These are phyloP conservation scores for Apiospora aurea DNA, from an alignment of 2,329 filamentous ascomycete species.

Conservation along the genomic window DNA sequence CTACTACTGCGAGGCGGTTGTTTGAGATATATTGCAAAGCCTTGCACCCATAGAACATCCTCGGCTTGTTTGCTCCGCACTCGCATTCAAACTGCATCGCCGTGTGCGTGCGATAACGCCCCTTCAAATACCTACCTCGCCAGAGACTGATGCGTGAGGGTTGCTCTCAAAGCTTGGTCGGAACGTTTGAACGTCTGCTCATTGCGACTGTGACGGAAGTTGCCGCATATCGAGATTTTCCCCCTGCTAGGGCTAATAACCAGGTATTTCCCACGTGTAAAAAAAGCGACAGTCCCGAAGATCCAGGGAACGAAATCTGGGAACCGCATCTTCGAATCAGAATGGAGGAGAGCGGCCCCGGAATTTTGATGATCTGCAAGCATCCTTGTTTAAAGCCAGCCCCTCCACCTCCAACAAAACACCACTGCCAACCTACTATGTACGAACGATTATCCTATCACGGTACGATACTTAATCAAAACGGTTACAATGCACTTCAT, in stretches of 20 bases:
- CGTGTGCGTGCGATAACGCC: background rate
- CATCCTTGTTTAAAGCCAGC: conserved; percentile 2
- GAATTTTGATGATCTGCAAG: conserved; percentile 43
- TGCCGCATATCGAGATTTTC: conserved; percentile 22
- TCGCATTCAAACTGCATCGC: background rate
- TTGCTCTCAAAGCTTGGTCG: background rate
- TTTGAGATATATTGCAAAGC: background rate
- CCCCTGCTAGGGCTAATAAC: conserved; percentile 16
- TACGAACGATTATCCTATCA: background rate
- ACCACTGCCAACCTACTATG: background rate
- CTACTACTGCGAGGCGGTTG: background rate
- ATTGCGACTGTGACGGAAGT: conserved; percentile 7
- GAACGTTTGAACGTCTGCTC: background rate
- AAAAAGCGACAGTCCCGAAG: conserved; percentile 29
- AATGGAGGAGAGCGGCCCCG: conserved; percentile 37
- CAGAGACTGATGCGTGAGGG: background rate
- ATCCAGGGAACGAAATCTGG: conserved; percentile 32
- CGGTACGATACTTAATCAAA: background rate
- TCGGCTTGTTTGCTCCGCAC: background rate
- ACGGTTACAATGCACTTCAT: background rate
- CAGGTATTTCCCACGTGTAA: conserved; percentile 34
- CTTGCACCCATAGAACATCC: background rate
- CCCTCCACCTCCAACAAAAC: conserved; percentile 11
- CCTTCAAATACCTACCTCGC: background rate
- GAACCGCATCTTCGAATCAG: conserved; percentile 38